A percentile compares a stretch with the other conserved stretches of the same genome.
Conservation (phyloP, 1,284 basidiomycete species). For the Pseudozyma sp. region DNA sequence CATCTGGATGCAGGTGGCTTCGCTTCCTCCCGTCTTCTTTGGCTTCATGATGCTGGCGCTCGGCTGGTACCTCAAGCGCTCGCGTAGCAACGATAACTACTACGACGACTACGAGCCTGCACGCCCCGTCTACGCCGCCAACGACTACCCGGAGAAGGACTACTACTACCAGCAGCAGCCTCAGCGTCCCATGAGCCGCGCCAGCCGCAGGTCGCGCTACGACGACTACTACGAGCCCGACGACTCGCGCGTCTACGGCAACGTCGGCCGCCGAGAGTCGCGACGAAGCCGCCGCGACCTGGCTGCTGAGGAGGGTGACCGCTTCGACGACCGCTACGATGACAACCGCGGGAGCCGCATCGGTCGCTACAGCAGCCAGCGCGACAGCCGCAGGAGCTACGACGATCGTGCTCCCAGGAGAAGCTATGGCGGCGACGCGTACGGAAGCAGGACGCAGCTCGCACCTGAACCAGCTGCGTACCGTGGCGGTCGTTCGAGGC, state of each 20-base stretch:
- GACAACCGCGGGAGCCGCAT: background rate
- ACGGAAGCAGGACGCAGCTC: conserved; percentile 35
- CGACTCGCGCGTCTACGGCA: conserved; percentile 43
- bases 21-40: conserved; percentile 54
- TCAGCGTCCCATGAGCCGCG: conserved; percentile 38
- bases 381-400: conserved; percentile 40
- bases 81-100: conserved; percentile 38
- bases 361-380: conserved; percentile 10
- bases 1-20: conserved; percentile 61
- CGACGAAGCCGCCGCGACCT: conserved; percentile 18
- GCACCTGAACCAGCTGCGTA: conserved; percentile 36
- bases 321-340: conserved; percentile 8
- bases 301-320: conserved; percentile 19
- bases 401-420: conserved; percentile 33
- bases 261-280: conserved; percentile 35
- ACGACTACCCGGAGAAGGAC: conserved; percentile 30
- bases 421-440: conserved; percentile 36
- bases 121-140: conserved; percentile 34
- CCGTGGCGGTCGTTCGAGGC: conserved; percentile 45
- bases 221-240: conserved; percentile 51
- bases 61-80: conserved; percentile 50
- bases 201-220: conserved; percentile 44
- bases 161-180: conserved; percentile 29
- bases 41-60: conserved; percentile 52
- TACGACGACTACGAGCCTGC: conserved; percentile 50